Base-by-base conservation (phyloP, 2,329 filamentous ascomycete genomes). In the Coniochaeta sp. region DNA sequence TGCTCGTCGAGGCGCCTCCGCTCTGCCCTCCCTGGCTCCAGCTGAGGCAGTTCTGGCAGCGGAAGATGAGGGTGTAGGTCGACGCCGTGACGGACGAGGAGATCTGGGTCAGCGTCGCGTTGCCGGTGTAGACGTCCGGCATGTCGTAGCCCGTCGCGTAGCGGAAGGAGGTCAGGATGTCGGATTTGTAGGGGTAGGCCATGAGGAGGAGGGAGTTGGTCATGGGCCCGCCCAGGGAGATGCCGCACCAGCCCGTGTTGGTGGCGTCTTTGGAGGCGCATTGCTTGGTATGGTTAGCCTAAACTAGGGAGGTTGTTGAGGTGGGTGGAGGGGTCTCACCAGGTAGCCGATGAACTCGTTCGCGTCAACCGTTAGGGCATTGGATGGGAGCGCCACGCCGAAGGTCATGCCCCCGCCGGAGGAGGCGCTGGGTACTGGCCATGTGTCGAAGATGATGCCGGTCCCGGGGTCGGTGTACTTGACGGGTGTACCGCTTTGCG, bases 21-120 rank as follows among this genome's bases (percentile, higher is more conserved):
- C 68, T 66, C n/a, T 67, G 63, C 14, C 71, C 72, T 46, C 65
- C 64, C 28, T 78, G 70, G 53, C 74, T 63, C 71, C 76, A 81
- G 3, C 63, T 55, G 3, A 76, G 63, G 60, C 76, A 79, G 60
- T 70, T 67, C 60, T 79, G 65, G 63, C 82, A 86, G 52, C 77
- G 73, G 66, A 84, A 86, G 38, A 83, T 71, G 31, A 85, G 60
- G 16, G 71, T 73, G 65, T 78, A 85, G 61, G 78, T 69, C 8
- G 77, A 80, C 24, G 71, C 67, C 63, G 77, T 83, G 54, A 83
- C 68, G 30, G 66, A 72, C 28, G 75, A 74, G 16, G 73, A 76
- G 52, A 85, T 75, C 54, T 81, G 74, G 2, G 74, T 79, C 27
- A 85, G 61, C 6, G 71, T 76, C 3, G 81, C 81, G 55, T 81